Conservation (phyloP, 176 grass and related monocot genomes). For the Canna indica region DNA sequence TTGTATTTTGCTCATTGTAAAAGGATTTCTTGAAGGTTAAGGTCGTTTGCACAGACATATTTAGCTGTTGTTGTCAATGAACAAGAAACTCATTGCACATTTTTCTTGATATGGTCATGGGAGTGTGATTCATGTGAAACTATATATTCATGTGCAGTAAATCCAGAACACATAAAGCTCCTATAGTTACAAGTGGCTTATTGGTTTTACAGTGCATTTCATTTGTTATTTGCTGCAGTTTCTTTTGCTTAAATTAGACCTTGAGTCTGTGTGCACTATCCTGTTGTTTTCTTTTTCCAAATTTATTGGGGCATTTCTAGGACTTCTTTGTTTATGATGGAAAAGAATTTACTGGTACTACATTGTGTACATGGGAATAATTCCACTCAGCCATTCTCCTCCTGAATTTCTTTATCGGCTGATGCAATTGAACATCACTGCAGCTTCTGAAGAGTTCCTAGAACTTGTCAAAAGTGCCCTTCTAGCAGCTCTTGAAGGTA, state of each 20-base stretch:
- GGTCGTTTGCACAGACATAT: too few relatives aligned
- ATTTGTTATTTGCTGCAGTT: not conserved
- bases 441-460: constrained; percentile 94
- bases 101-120: too few relatives aligned
- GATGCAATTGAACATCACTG: not conserved
- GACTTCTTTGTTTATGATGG: not conserved
- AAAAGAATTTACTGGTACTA: not conserved
- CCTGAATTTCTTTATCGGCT: not conserved
- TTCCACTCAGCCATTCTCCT: not conserved
- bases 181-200: too few relatives aligned
- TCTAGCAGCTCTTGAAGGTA: constrained; percentile 87
- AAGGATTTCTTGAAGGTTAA: too few relatives aligned
- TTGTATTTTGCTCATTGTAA: too few relatives aligned
- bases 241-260: not conserved
- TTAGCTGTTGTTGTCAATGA: too few relatives aligned
- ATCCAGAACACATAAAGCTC: too few relatives aligned
- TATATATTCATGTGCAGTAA: too few relatives aligned
- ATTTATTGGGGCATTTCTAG: not conserved
- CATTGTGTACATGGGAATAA: not conserved
- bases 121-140: too few relatives aligned
- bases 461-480: constrained; percentile 86
- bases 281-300: not conserved
- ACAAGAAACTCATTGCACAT: too few relatives aligned
- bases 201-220: not conserved
- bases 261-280: not conserved